Percentiles rank a stretch among this genome's conserved stretches.
These are phyloP conservation scores for Glonium stellatum DNA, from an alignment of 495 filamentous ascomycete genomes.

Conservation along the genomic window DNA sequence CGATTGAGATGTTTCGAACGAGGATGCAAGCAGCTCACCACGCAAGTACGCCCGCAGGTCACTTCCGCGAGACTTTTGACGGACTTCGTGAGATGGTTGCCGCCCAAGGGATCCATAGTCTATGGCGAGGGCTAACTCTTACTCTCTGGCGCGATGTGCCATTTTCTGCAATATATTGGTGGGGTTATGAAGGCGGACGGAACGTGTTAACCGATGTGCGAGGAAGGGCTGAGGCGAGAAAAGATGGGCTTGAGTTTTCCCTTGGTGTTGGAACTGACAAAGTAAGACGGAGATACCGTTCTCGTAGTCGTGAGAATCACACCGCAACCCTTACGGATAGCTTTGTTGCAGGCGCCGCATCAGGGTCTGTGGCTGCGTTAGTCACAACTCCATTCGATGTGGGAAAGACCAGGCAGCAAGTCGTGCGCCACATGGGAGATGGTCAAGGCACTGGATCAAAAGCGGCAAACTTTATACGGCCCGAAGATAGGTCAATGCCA, in stretches of 20 bases:
- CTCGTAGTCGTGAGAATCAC: conserved; percentile 51
- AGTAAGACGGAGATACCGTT: conserved; percentile 39
- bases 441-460: conserved; percentile 24
- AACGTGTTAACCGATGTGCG: conserved; percentile 55
- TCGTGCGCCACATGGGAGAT: conserved; percentile 54
- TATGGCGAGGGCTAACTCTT: conserved; percentile 89
- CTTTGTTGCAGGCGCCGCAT: conserved; percentile 76
- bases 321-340: conserved; percentile 73
- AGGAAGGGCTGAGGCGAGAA: conserved; percentile 37
- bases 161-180: conserved; percentile 96
- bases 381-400: conserved; percentile 95
- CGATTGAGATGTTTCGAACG: conserved; percentile 92
- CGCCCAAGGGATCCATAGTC: conserved; percentile 63
- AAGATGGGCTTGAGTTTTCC: conserved; percentile 22
- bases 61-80: conserved; percentile 66
- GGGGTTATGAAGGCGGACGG: conserved; percentile 83
- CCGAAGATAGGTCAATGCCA: conserved; percentile 68
- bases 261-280: conserved; percentile 16
- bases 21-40: conserved; percentile 74
- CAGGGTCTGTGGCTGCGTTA: conserved; percentile 79
- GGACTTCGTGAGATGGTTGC: conserved; percentile 74
- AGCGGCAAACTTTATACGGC: conserved; percentile 39
- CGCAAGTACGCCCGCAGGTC: conserved; percentile 46
- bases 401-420: conserved; percentile 89
- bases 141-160: conserved; percentile 97